phyloP scores from a whole-genome alignment of 1,284 basidiomycete genomes.

The Rhodotorula sp. region DNA sequence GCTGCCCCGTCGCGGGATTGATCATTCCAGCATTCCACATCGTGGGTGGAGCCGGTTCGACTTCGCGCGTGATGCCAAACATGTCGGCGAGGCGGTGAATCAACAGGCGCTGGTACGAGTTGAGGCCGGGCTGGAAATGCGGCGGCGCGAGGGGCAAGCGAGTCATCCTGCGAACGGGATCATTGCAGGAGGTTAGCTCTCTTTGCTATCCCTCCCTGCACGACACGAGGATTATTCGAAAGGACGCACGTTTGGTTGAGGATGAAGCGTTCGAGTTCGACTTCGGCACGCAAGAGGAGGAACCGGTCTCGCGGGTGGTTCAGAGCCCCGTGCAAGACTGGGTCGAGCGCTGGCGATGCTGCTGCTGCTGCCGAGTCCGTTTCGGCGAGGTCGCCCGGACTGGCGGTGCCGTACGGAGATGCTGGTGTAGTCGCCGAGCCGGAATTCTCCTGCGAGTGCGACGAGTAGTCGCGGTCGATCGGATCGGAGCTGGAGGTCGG shows the following conservation, averaged over 20 bases:
- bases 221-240: background rate
- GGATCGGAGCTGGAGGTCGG: background rate
- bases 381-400: background rate
- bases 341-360: slow-evolving; percentile 13
- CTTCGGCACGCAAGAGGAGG: slow-evolving; percentile 35
- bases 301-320: slow-evolving; percentile 30
- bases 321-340: slow-evolving; percentile 24
- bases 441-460: no score
- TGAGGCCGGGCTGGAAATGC: slow-evolving; percentile 39
- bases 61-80: slow-evolving; percentile 42
- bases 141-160: slow-evolving; percentile 38
- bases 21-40: slow-evolving; percentile 24
- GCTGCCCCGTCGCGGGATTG: slow-evolving; percentile 27
- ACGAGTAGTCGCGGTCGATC: no score
- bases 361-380: background rate
- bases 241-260: slow-evolving; percentile 15
- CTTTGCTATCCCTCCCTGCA: no score
- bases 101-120: slow-evolving; percentile 45
- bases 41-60: slow-evolving; percentile 32
- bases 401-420: background rate
- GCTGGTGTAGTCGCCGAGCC: background rate
- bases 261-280: slow-evolving; percentile 38
- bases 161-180: slow-evolving; percentile 5
- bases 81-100: slow-evolving; percentile 44
- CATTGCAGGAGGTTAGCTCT: background rate